Base-by-base conservation (phyloP, 805 yeast species). In the Cyberlindnera mrakii region DNA sequence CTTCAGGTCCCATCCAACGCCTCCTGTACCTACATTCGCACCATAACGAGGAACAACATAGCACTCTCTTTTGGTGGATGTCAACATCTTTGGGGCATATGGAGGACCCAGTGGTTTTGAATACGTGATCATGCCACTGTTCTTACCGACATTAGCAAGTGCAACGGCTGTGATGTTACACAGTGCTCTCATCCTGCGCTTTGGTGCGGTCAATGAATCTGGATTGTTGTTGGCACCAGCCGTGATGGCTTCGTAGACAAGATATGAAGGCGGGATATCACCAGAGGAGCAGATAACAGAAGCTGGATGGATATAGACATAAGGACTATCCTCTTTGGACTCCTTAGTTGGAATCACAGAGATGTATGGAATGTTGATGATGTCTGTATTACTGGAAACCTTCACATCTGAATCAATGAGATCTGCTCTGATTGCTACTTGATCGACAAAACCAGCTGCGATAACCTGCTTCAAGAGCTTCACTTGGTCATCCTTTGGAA, bases 61-160 rank as follows among this genome's bases (percentile, higher is more conserved):
- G 53, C 95, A 86, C 55, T 84, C 90, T 51, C 96, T 70, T 54
- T 82, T 83, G 3, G 80, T 76, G 0, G 85, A 67, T 4, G 78
- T 67, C 14, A 85, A 55, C 49, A 74, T 69, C 55, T 82, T 82
- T 2, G 95, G 95, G 2, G 88, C 95, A 56, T 87, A 78, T 3
- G 96, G 96, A 43, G 86, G 85, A 0, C 96, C 96, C 41, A 91
- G 65, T 0, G 98, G 98, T 57, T 90, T 91, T 23, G 97, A 88
- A 62, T 84, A 90, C 0, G 91, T 78, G 34, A 91, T 57, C 37
- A 91, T 66, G 0, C 85, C 79, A 15, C 95, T 80, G 25, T 68
- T 68, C 51, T 81, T 83, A 15, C 88, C 90, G 16, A 93, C 72
- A 50, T 85, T 86, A 8, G 91, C 77, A 40, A 93, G 64, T 38